These are phyloP conservation scores for Lavandula angustifolia DNA, from an alignment of 257 asterid species.

Conservation along the genomic window DNA sequence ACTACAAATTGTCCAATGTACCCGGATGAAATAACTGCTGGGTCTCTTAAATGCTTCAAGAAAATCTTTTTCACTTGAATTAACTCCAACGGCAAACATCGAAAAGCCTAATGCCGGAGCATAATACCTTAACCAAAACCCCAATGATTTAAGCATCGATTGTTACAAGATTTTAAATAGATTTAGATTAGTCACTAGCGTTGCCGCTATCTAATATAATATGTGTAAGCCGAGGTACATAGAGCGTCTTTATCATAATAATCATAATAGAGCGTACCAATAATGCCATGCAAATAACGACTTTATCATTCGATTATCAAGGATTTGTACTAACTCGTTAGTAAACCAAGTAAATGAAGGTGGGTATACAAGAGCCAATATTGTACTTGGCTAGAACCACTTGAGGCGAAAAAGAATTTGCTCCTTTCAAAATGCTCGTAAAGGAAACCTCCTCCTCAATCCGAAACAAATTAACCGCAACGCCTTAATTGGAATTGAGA, in stretches of 20 bases:
- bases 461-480: constrained; percentile 31
- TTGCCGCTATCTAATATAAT: neutral
- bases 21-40: constrained; percentile 70
- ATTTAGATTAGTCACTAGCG: neutral
- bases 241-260: neutral
- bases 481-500: neutral
- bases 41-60: constrained; percentile 85
- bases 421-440: constrained; percentile 59
- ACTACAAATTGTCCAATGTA: constrained; percentile 77
- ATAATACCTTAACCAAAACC: constrained; percentile 65
- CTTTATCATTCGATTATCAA: neutral
- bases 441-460: constrained; percentile 36
- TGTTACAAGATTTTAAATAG: neutral
- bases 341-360: constrained; percentile 98
- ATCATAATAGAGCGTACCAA: constrained; percentile 11
- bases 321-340: constrained; percentile 55
- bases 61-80: constrained; percentile 91
- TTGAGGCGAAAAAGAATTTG: constrained; percentile 84
- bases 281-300: neutral
- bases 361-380: constrained; percentile 88
- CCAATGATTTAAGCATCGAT: constrained; percentile 33
- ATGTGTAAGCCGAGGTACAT: neutral
- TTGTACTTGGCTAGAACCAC: constrained; percentile 86
- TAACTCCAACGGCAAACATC: constrained; percentile 98
- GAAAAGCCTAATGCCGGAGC: constrained; percentile 96